Conservation (phyloP, 495 filamentous ascomycete species). For the Xylaria flabelliformis region DNA sequence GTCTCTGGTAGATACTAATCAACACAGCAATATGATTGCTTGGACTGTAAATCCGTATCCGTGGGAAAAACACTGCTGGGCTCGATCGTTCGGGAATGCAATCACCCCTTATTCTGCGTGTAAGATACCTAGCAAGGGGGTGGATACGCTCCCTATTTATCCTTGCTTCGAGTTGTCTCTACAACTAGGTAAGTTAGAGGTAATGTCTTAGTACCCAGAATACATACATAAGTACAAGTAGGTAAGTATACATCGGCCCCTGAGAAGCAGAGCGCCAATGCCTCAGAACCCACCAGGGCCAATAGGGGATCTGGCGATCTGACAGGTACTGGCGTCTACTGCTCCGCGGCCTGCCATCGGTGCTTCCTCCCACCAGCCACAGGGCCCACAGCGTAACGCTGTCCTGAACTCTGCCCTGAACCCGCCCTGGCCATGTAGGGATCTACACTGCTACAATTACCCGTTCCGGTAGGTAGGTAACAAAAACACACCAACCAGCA, state of each 20-base stretch:
- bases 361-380: conserved; percentile 24
- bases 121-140: conserved; percentile 8
- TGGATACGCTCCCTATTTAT: neutral
- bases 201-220: neutral
- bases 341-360: conserved; percentile 21
- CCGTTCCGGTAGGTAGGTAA: conserved; percentile 26
- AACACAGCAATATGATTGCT: neutral
- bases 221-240: neutral
- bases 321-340: conserved; percentile 1
- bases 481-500: conserved; percentile 1
- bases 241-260: conserved; percentile 1
- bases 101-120: conserved; percentile 19
- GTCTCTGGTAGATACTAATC: neutral
- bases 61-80: neutral
- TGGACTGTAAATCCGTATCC: neutral
- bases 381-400: conserved; percentile 8
- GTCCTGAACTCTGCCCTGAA: neutral
- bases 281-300: conserved; percentile 1
- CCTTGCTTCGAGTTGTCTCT: neutral
- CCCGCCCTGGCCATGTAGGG: neutral
- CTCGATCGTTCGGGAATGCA: neutral
- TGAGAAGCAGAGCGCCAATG: neutral
- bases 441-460: conserved; percentile 21
- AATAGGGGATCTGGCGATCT: conserved; percentile 21
- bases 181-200: neutral